Evolutionary conservation across 169 alveolate species (phyloP).

Genomic region (Plasmodium falciparum): DNA sequence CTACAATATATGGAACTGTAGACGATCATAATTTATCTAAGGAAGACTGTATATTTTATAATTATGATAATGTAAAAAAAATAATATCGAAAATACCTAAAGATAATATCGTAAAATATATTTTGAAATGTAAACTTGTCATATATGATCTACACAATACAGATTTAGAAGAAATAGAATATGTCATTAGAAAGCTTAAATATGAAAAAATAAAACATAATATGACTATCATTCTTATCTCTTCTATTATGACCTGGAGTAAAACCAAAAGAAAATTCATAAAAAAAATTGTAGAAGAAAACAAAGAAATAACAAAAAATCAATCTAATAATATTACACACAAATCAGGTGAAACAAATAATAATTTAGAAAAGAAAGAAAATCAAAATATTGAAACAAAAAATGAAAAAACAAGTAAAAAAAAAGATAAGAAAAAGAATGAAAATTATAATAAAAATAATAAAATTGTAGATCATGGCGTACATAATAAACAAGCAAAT

Average conservation of each 20-base stretch:
- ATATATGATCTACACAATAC: conserved; percentile 49
- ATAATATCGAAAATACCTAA: conserved; percentile 35
- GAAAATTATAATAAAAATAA: neutral
- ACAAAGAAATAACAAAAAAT: neutral
- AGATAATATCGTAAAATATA: conserved; percentile 26
- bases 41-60: conserved; percentile 5
- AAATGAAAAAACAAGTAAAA: neutral
- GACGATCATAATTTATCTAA: neutral
- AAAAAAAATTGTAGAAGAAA: conserved; percentile 2
- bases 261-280: conserved; percentile 36
- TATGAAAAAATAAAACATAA: conserved; percentile 20
- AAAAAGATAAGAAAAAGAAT: neutral
- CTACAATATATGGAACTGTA: conserved; percentile 48
- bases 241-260: conserved; percentile 71
- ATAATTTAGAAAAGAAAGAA: neutral
- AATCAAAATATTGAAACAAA: neutral
- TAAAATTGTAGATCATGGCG: too few relatives aligned
- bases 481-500: too few relatives aligned
- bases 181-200: conserved; percentile 40
- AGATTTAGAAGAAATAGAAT: conserved; percentile 47
- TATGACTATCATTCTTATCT: conserved; percentile 29
- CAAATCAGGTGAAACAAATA: neutral
- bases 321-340: neutral
- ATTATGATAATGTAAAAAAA: conserved; percentile 33
- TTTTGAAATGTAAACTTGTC: conserved; percentile 8